Evolutionary conservation across 1,284 basidiomycete species (phyloP).

Genomic region (Phlebopus sp.): DNA sequence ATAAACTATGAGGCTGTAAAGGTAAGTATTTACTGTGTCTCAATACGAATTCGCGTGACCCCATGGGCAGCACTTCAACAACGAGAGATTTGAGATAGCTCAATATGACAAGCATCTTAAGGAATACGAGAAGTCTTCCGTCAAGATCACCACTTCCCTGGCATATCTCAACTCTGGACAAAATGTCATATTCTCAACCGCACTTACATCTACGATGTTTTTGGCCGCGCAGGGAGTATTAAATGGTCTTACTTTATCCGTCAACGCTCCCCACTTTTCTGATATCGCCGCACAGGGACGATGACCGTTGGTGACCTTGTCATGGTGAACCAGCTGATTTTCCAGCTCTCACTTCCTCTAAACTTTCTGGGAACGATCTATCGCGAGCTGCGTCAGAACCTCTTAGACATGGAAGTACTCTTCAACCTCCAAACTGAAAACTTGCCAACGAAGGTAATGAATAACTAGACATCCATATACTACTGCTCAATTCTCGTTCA

Average conservation of each 20-base stretch:
- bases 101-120: conserved; percentile 91
- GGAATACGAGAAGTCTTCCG: conserved; percentile 86
- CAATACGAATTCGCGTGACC: neutral
- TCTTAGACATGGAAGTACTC: conserved; percentile 95
- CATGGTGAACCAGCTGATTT: conserved; percentile 99
- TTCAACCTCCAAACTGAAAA: conserved; percentile 91
- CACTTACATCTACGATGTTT: conserved; percentile 94
- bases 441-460: conserved; percentile 60
- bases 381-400: conserved; percentile 90
- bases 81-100: conserved; percentile 86
- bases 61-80: conserved; percentile 85
- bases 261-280: neutral
- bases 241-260: conserved; percentile 54
- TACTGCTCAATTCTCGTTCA: conserved; percentile 28
- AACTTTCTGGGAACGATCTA: conserved; percentile 98
- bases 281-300: conserved; percentile 55
- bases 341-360: conserved; percentile 93
- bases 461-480: conserved; percentile 8
- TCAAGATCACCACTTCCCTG: conserved; percentile 94
- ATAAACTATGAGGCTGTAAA: conserved; percentile 99
- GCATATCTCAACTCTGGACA: conserved; percentile 95
- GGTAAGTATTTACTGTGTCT: conserved; percentile 42
- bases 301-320: conserved; percentile 99
- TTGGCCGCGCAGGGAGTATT: conserved; percentile 93
- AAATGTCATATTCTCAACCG: conserved; percentile 92